Base-by-base conservation (phyloP, 257 asterid genomes). In the Nicotiana paniculata region DNA sequence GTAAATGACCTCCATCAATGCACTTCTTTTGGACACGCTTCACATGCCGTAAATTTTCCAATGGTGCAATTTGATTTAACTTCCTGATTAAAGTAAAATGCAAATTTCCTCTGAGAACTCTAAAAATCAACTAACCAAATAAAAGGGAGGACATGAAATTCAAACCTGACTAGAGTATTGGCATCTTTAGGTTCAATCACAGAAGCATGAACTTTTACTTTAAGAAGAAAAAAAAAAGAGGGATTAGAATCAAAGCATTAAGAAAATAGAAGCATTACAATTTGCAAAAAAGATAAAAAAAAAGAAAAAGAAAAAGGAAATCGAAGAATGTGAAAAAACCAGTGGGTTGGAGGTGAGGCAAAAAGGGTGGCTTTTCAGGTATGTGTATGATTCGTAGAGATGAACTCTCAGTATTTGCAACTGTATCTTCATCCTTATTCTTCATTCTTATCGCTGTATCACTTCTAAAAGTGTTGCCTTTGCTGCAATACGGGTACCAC, bases 21-120 rank as follows among this genome's bases (percentile, higher is more conserved):
- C 86, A 81, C 78, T 84, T 85, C 91, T 89, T 96, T 75, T 83
- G 88, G 39, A 94, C 85, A 43, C 98, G 95, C 91, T 93, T 96
- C 82, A 96, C 97, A 84, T 96, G 99, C 83, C 94, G 96, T 83
- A 93, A 91, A 85, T 90, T 97, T 86, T 93, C 98, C 89, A 96
- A 69, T 43, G 98, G 97, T 33, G 97, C 93, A 80, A 89, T 85
- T 51, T 86, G 90, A 89, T 92, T 96, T 82, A 96, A 88, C 85
- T 91, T 94, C 93, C 98, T 94, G 70, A 74, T 65, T 86, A 66
- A 58, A 83, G 51, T 8, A 28, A 82, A 82, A 26, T 55, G 8
- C 15, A 28, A 30, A 43, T 12, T 43, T 43, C 9, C 3, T 0
- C 3, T 8, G 51, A 43, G 51, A 12, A 43, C 51, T 43, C 3